phyloP scores from a whole-genome alignment of 1,139 yeast genomes.

The Hemisphaericaspora lyxosophila region DNA sequence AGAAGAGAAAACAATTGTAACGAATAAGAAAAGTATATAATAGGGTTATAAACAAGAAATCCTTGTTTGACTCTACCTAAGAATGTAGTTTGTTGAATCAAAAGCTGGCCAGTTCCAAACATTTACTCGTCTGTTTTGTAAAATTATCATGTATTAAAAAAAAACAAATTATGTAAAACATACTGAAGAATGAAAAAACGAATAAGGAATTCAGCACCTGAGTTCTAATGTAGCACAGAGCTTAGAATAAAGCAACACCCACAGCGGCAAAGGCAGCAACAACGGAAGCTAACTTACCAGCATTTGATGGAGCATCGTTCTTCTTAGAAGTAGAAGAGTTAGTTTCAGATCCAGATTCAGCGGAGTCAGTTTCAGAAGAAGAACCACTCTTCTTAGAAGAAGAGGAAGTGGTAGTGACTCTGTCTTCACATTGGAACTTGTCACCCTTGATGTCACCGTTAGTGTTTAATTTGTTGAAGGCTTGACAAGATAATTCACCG shows the following conservation, averaged over 20 bases:
- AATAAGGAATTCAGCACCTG: no score
- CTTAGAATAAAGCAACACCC: slow-evolving; percentile 63
- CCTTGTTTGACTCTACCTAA: no score
- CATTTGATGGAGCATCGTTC: slow-evolving; percentile 29
- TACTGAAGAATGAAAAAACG: neutral
- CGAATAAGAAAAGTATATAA: no score
- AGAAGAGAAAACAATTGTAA: slow-evolving; percentile 56
- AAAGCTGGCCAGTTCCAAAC: no score
- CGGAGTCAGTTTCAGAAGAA: slow-evolving; percentile 27
- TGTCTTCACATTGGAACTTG: slow-evolving; percentile 79
- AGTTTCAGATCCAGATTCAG: slow-evolving; percentile 25
- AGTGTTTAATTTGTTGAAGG: slow-evolving; percentile 65
- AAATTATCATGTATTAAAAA: no score
- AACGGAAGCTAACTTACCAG: slow-evolving; percentile 49
- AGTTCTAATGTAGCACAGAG: neutral
- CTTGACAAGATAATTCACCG: slow-evolving; percentile 77
- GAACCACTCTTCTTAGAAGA: slow-evolving; percentile 43
- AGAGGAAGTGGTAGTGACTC: slow-evolving; percentile 44
- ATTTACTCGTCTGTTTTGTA: no score
- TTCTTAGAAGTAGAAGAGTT: slow-evolving; percentile 20
- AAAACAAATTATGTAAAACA: slow-evolving; percentile 1
- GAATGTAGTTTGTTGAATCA: no score
- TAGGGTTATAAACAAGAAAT: no score
- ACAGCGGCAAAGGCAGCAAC: slow-evolving; percentile 59
- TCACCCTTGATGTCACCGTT: slow-evolving; percentile 88